Base-by-base conservation (phyloP, 768 basidiomycete species). In the Exidia glandulosa region DNA sequence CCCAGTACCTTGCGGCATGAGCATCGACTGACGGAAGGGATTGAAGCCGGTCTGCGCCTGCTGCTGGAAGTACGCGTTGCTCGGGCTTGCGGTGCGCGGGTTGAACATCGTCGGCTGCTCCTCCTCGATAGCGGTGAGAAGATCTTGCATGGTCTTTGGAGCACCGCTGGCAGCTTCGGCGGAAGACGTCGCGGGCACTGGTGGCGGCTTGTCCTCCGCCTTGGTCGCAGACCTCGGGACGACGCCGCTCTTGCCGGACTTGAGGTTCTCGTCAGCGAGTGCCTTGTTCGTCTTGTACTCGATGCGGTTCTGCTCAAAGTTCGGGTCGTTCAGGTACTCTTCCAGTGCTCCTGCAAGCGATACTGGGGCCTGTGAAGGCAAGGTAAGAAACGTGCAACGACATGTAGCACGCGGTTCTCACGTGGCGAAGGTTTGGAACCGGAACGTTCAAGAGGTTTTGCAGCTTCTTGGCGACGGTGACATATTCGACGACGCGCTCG, bases 301-400 rank as follows among this genome's bases (percentile, higher is more conserved):
- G 9, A 87, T 75, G 62, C 95, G 76, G 71, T 97, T 98, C 72
- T 90, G 86, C 71, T 98, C 96, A 65, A 99, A 99, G 67, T 93
- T 93, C 27, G 94, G 90, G 72, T 99, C 96, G 60, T 91, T 86
- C 57, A 99, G 79, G 69, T 98, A 99, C 68, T 98, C 95, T 69
- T 98, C 89, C 32, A 99, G 79, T 23, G 96, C 85, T 34, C 86
- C 86, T 5, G 90, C 95, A n/a, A 99, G 78, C 0, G 91, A 94
- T 12, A 96, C 88, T 4, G 96, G 96, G 0, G 96, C 94, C 93
- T 94, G 59, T 19, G 16, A 19, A 36, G 54, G n/a, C n/a, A 45
- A 37, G 12, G 19, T 45, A 14, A 45, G 41, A 14, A 19, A 45
- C 58, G n/a, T 23, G 6, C 31, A 25, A n/a, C 41, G 13, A 3